These are phyloP conservation scores for Senna siamea DNA, from an alignment of 306 rosid genomes.

Conservation along the genomic window DNA sequence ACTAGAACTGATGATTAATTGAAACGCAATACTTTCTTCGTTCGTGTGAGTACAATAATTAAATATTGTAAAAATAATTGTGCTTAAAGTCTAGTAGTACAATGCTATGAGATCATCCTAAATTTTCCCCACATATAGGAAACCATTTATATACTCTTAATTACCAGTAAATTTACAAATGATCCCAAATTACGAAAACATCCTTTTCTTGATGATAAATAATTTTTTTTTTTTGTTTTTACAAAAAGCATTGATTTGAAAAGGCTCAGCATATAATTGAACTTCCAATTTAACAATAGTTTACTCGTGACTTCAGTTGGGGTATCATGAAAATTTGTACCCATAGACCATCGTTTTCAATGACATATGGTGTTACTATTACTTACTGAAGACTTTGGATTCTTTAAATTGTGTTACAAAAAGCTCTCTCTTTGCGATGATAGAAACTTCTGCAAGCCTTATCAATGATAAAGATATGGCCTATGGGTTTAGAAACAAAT, in stretches of 20 bases:
- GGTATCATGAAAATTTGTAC: neutral
- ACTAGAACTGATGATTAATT: neutral
- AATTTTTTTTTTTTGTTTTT: too few relatives aligned
- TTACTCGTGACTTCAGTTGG: slow-evolving; percentile 7
- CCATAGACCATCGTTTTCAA: slow-evolving; percentile 35
- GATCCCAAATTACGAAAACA: neutral
- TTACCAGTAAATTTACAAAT: neutral
- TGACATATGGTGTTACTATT: neutral
- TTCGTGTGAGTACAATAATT: neutral
- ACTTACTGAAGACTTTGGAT: slow-evolving; percentile 40
- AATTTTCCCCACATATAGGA: neutral
- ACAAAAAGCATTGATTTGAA: too few relatives aligned
- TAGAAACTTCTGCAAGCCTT: slow-evolving; percentile 38
- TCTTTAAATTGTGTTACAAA: slow-evolving; percentile 33
- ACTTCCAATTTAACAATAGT: slow-evolving; percentile 32
- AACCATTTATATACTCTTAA: neutral
- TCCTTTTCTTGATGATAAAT: too few relatives aligned
- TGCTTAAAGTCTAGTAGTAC: too few relatives aligned
- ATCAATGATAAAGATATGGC: slow-evolving; percentile 20
- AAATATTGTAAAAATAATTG: too few relatives aligned
- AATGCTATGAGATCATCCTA: neutral
- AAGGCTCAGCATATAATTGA: too few relatives aligned
- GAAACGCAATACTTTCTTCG: too few relatives aligned
- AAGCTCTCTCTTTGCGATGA: slow-evolving; percentile 34
- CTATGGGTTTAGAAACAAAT: slow-evolving; percentile 18